Evolutionary conservation across 2,329 filamentous ascomycete genomes (phyloP).

Genomic region (Dendrostoma leiphaemia): DNA sequence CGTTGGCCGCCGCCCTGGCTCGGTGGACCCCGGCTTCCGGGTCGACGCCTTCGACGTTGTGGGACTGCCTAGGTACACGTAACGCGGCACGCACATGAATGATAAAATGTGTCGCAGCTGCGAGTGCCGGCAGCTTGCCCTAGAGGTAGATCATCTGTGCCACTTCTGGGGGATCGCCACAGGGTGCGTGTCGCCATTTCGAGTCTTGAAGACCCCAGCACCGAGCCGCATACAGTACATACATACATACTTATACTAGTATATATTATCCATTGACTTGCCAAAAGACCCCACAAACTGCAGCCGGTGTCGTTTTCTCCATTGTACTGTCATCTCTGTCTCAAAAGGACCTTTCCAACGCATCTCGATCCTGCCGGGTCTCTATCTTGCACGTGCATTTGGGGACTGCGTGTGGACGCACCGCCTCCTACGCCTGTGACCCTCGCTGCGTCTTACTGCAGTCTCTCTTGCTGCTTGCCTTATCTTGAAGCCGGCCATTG

Average conservation of each 20-base stretch:
- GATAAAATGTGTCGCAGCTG: background rate
- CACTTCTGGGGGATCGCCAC: background rate
- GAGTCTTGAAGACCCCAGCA: background rate
- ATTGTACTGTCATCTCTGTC: no score
- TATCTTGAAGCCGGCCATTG: slow-evolving; percentile 2
- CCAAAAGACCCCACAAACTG: no score
- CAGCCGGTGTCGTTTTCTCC: no score
- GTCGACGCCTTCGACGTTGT: no score
- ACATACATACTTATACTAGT: no score
- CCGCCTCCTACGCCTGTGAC: background rate
- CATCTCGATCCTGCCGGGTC: no score
- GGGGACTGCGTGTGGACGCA: background rate
- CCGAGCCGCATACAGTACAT: background rate
- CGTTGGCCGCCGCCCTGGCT: background rate
- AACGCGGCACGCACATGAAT: no score
- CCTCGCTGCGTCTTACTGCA: background rate
- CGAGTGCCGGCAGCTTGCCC: background rate
- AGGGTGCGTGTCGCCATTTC: background rate
- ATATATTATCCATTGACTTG: no score
- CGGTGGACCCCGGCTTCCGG: no score
- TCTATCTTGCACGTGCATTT: no score
- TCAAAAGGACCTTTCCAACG: no score
- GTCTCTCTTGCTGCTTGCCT: background rate
- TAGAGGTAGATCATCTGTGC: background rate
- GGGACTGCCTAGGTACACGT: no score